A percentile compares a stretch with the other conserved stretches of the same genome.
Conservation (phyloP, 179 eudicot genomes). For the Drosera spatulata region DNA sequence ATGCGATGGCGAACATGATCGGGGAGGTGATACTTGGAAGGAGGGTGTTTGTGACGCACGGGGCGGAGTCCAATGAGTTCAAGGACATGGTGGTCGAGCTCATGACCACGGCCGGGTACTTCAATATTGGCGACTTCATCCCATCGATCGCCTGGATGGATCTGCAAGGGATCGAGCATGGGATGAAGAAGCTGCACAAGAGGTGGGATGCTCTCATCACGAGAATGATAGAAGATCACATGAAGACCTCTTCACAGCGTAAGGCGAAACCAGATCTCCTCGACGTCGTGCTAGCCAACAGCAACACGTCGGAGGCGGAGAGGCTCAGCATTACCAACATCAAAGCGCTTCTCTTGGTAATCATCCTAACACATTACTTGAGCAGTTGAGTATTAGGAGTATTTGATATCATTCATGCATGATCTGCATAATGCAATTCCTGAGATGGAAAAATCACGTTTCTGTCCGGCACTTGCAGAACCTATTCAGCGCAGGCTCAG, state of each 20-base stretch:
- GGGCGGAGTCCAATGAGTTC: conserved; percentile 22
- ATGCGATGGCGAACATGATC: conserved; percentile 26
- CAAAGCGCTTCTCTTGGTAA: conserved; percentile 26
- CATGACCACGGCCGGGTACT: conserved; percentile 24
- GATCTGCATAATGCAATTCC: too few species aligned
- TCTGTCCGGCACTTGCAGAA: conserved; percentile 3
- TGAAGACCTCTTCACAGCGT: conserved; percentile 6
- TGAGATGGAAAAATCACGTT: too few species aligned
- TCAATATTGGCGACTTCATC: conserved; percentile 21
- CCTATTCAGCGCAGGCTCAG: conserved; percentile 13
- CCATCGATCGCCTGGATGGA: conserved; percentile 19
- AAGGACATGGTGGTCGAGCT: conserved; percentile 38
- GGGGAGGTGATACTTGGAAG: conserved; percentile 27
- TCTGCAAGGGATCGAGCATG: conserved; percentile 19
- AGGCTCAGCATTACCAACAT: conserved; percentile 14
- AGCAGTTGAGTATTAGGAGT: too few species aligned
- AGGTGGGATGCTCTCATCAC: conserved; percentile 15
- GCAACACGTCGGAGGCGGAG: conserved; percentile 6
- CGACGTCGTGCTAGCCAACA: conserved; percentile 12
- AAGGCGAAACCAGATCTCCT: conserved; percentile 22
- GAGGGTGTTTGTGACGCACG: conserved; percentile 21
- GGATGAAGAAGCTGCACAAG: conserved; percentile 22
- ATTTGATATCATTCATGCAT: too few species aligned
- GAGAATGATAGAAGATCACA: conserved; percentile 20
- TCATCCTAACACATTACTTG: too few species aligned